Evolutionary conservation across 148 eudicot genomes (phyloP).

Genomic region (Fagopyrum homotropicum): DNA sequence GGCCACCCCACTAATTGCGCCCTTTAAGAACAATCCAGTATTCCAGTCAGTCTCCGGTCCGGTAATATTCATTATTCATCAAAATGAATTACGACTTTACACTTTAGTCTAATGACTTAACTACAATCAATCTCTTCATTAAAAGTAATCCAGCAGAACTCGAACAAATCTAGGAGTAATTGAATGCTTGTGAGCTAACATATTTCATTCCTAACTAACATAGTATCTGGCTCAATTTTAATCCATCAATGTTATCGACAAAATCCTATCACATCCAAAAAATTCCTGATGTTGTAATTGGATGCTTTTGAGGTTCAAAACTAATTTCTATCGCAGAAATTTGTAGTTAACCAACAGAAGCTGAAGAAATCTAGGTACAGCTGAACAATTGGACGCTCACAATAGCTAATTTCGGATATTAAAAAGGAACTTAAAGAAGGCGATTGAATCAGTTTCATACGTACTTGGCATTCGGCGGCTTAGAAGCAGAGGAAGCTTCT

Average conservation of each 20-base stretch:
- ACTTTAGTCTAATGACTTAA: not conserved
- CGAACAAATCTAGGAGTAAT: not conserved
- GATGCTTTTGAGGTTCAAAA: not conserved
- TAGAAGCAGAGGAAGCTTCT: conserved; percentile 12
- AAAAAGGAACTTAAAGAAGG: not conserved
- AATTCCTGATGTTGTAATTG: not conserved
- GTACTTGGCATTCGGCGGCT: conserved; percentile 31
- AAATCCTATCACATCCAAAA: not conserved
- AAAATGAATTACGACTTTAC: not conserved
- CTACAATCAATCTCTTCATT: not conserved
- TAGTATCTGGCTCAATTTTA: no score
- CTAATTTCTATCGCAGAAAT: not conserved
- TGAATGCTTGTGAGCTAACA: not conserved
- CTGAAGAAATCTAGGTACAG: not conserved
- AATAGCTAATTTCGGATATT: not conserved
- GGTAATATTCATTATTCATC: not conserved
- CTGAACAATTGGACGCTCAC: not conserved
- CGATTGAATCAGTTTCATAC: not conserved
- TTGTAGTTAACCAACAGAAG: not conserved
- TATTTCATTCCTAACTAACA: not conserved
- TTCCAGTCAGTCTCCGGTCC: not conserved
- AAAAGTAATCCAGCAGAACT: not conserved
- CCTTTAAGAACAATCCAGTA: conserved; percentile 15
- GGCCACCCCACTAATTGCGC: conserved; percentile 58
- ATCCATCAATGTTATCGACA: no score